Evolutionary conservation across 2,329 filamentous ascomycete genomes (phyloP).

Genomic region (Fusarium austroafricanum): DNA sequence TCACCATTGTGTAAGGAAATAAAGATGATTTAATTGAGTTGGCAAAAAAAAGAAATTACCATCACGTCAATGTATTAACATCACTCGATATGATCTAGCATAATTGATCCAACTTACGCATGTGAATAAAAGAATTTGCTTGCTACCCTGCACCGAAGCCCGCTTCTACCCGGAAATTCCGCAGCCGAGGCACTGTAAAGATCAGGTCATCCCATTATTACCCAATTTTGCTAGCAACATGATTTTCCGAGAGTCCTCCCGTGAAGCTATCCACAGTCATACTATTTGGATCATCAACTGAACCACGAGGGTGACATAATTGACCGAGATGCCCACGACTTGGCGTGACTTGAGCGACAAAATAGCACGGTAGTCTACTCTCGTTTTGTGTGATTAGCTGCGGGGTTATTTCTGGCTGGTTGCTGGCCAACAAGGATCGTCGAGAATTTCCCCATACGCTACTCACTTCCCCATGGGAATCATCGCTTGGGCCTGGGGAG

Average conservation of each 20-base stretch:
- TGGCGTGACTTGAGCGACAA: conserved; percentile 6
- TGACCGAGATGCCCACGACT: conserved; percentile 24
- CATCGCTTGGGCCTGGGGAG: conserved; percentile 19
- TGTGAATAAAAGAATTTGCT: not conserved
- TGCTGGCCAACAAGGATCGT: not conserved
- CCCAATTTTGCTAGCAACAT: not conserved
- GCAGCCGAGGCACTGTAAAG: conserved; percentile 9
- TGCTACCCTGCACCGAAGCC: not conserved
- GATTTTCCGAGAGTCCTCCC: not conserved
- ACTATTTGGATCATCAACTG: not conserved
- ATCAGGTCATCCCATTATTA: conserved; percentile 15
- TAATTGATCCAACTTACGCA: not conserved
- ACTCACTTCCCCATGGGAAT: conserved; percentile 29
- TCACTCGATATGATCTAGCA: not conserved
- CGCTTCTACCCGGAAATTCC: conserved; percentile 9
- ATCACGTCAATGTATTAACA: too few species aligned
- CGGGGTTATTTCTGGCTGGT: not conserved
- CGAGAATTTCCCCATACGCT: conserved; percentile 21
- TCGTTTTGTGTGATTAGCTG: fast-evolving
- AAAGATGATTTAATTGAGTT: too few species aligned
- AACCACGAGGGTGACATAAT: conserved; percentile 16
- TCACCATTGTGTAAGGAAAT: fast-evolving
- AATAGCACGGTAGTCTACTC: fast-evolving
- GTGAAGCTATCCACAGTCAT: conserved; percentile 17
- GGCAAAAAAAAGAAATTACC: fast-evolving